Evolutionary conservation across 2,329 filamentous ascomycete species (phyloP), one percentile per base, ranked within the genome.

Genomic region (Capronia coronata): DNA sequence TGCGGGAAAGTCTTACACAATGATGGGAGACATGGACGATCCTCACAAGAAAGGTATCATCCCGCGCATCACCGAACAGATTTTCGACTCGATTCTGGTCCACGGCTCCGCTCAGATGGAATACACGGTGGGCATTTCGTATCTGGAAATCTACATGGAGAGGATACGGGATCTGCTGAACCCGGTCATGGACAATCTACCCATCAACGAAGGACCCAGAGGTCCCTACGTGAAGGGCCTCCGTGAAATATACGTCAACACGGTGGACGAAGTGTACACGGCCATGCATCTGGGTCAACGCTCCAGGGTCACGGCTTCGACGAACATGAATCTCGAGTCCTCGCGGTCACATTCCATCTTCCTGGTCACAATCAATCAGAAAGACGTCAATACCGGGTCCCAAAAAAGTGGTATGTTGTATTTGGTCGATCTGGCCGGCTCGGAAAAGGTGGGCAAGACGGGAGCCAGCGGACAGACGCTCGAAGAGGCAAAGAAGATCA

Each of bases 71-170:
- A 85, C 96, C 60, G 88, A 97, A 71, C 91, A 97, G 72, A 96
- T 97, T 66, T 97, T 97, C 67, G 84, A 86, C 61, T 94, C 87
- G 71, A 97, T 97, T 68, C 77, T 96, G 71, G 82, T 86, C 18
- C 57, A 59, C 23, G 95, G 89, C 62, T 87, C 91, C 37, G 83
- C 83, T 62, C 94, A 87, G 60, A 96, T 97, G 67, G 93, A 97
- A 71, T 97, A 97, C 70, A 97, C 90, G n/a, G 91, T 98, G 46
- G 83, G 90, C 49, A 91, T 97, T 65, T 95, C 89, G 69, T 97
- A 97, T 71, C 96, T 98, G 90, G 93, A 98, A 71, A 97, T 98
- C 58, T 98, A 98, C 75, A 98, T 97, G 93, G 93, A 98, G 73
- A 83, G 86, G 61, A 97, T 98, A 67, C 82, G 91, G 63, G 93